Evolutionary conservation across 768 basidiomycete species (phyloP).

Genomic region (Agaricus subrufescens): DNA sequence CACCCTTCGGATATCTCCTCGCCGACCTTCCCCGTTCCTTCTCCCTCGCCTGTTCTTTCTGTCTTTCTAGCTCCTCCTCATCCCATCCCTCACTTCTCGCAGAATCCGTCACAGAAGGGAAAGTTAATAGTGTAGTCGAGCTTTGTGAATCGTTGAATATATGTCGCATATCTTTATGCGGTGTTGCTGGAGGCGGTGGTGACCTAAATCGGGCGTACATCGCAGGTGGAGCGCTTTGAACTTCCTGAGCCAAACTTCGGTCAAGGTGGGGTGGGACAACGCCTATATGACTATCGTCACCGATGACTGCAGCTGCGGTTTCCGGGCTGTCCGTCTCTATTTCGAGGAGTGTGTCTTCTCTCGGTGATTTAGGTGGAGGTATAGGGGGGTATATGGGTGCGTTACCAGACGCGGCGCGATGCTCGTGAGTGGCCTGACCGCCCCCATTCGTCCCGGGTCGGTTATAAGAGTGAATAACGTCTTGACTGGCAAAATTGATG

Average conservation of each 20-base stretch:
- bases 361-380: constrained; percentile 17
- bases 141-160: constrained; percentile 27
- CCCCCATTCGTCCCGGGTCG: constrained; percentile 47
- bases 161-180: constrained; percentile 32
- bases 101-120: constrained; percentile 52
- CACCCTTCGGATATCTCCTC: constrained; percentile 45
- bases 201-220: constrained; percentile 27
- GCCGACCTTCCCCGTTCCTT: constrained; percentile 28
- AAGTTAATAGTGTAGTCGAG: constrained; percentile 36
- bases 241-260: constrained; percentile 22
- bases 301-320: background rate
- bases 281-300: constrained; percentile 23
- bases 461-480: constrained; percentile 72
- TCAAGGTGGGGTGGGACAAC: constrained; percentile 25
- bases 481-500: constrained; percentile 75
- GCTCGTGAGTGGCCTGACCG: constrained; percentile 43
- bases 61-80: constrained; percentile 21
- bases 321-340: constrained; percentile 19
- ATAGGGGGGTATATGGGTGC: constrained; percentile 28
- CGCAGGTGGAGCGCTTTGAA: constrained; percentile 44
- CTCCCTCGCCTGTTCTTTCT: constrained; percentile 39
- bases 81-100: constrained; percentile 37
- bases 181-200: constrained; percentile 4
- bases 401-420: constrained; percentile 35
- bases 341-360: constrained; percentile 25